These are phyloP conservation scores for Peniophora sp. DNA, from an alignment of 1,284 basidiomycete genomes.

Conservation along the genomic window DNA sequence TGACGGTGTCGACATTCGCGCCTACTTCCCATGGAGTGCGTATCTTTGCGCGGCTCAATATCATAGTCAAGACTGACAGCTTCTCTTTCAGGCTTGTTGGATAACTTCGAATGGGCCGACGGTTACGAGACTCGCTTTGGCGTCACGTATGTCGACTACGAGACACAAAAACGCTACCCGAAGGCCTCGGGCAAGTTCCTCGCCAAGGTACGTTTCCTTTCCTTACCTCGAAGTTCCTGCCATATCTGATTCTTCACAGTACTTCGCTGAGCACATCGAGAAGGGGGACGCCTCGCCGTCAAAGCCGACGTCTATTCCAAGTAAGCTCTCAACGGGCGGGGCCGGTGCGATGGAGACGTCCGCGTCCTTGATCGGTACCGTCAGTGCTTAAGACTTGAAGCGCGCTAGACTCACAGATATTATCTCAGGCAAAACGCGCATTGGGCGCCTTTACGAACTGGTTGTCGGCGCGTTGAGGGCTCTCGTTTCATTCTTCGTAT, in stretches of 20 bases:
- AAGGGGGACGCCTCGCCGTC: background rate
- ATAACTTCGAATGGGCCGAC: constrained; percentile 77
- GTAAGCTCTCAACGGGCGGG: background rate
- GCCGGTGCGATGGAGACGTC: background rate
- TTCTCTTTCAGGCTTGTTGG: constrained; percentile 40
- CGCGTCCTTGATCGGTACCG: background rate
- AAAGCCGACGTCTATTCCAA: background rate
- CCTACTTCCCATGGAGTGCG: constrained; percentile 69
- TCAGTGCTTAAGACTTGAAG: background rate
- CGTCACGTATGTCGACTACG: constrained; percentile 61
- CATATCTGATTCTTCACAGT: background rate
- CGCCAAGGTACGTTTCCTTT: constrained; percentile 21
- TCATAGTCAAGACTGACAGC: background rate
- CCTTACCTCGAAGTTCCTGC: background rate
- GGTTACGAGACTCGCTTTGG: constrained; percentile 59
- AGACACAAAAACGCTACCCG: constrained; percentile 60
- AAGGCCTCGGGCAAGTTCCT: constrained; percentile 61
- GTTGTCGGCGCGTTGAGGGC: background rate
- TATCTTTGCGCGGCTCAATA: constrained; percentile 1
- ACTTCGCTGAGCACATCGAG: constrained; percentile 6
- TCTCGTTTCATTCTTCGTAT: background rate
- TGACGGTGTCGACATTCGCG: constrained; percentile 59
- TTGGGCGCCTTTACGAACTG: background rate
- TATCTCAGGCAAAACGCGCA: background rate
- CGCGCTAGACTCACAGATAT: background rate